These are phyloP conservation scores for Kuraishia capsulata DNA, from an alignment of 805 yeast species.

Conservation along the genomic window DNA sequence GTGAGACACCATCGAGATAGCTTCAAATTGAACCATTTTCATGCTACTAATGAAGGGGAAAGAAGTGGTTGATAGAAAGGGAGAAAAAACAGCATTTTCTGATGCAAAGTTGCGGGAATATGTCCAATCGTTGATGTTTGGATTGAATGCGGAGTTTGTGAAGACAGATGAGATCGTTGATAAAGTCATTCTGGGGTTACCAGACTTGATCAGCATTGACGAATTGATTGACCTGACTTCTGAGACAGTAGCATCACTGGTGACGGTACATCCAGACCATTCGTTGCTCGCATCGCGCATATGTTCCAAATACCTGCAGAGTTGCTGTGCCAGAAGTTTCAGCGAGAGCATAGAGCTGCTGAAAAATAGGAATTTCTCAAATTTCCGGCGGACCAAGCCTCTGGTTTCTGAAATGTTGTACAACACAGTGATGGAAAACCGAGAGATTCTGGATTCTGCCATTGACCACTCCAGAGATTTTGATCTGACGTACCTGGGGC, in stretches of 20 bases:
- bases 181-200: slow-evolving; percentile 39
- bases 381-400: slow-evolving; percentile 50
- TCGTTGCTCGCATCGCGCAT: slow-evolving; percentile 88
- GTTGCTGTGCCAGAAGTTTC: slow-evolving; percentile 70
- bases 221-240: slow-evolving; percentile 50
- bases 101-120: not conserved
- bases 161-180: slow-evolving; percentile 37
- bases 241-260: slow-evolving; percentile 91
- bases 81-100: not conserved
- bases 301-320: slow-evolving; percentile 76
- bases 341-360: slow-evolving; percentile 62
- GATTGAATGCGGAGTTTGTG: slow-evolving; percentile 31
- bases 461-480: slow-evolving; percentile 69
- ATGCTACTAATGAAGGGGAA: not conserved
- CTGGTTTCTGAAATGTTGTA: slow-evolving; percentile 56
- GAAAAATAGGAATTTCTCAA: slow-evolving; percentile 63
- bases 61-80: slow-evolving; percentile 6
- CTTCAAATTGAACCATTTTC: no score
- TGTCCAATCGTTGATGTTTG: slow-evolving; percentile 10
- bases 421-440: slow-evolving; percentile 47
- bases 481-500: slow-evolving; percentile 76
- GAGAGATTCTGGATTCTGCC: slow-evolving; percentile 55
- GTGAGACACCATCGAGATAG: no score
- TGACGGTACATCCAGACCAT: slow-evolving; percentile 90
- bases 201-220: slow-evolving; percentile 34